Percentiles rank a stretch among this genome's conserved stretches.
Evolutionary conservation across 257 asterid genomes (phyloP).

Genomic region (Solanum megistacrolobum): DNA sequence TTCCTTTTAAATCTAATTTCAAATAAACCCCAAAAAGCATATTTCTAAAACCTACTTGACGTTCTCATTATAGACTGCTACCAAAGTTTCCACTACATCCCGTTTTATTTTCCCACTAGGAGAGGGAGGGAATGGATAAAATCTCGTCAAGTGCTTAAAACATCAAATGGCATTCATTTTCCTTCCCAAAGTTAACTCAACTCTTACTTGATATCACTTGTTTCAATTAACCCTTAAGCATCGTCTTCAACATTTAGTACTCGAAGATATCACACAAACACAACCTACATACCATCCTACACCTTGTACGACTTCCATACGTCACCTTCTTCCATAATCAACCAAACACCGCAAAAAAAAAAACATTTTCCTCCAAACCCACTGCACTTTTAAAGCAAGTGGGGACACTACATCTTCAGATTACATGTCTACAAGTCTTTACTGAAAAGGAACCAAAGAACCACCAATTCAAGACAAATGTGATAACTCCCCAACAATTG

Average conservation of each 20-base stretch:
- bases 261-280: background rate
- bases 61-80: background rate
- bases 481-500: background rate
- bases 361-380: background rate
- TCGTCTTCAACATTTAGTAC: background rate
- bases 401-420: background rate
- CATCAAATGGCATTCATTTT: background rate
- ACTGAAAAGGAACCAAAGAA: background rate
- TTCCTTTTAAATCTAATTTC: background rate
- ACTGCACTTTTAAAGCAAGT: background rate
- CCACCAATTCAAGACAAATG: background rate
- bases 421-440: background rate
- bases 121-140: background rate
- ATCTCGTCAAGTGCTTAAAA: background rate
- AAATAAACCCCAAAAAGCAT: background rate
- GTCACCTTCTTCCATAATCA: background rate
- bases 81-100: background rate
- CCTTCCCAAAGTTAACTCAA: background rate
- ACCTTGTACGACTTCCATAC: background rate
- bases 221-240: background rate
- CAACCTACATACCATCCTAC: background rate
- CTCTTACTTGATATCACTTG: background rate
- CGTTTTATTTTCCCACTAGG: background rate
- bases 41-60: background rate
- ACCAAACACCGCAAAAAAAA: background rate